A percentile compares a stretch with the other conserved stretches of the same genome.
These are phyloP conservation scores for Ganoderma lingzhi DNA, from an alignment of 1,284 basidiomycete genomes.

Conservation along the genomic window DNA sequence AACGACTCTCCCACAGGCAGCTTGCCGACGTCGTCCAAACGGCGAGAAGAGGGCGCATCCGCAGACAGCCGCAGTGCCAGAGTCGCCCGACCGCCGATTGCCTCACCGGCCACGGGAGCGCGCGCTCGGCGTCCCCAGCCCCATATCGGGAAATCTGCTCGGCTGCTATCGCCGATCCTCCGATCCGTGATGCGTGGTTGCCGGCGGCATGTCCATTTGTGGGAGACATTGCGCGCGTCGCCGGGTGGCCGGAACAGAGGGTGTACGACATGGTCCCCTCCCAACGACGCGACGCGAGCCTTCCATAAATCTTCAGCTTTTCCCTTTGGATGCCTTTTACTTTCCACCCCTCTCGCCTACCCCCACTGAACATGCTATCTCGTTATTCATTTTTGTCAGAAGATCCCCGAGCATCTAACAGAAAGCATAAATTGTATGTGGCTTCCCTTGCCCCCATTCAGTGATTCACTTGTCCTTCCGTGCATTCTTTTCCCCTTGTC, in stretches of 20 bases:
- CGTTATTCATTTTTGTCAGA: slow-evolving; percentile 5
- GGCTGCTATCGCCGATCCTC: slow-evolving; percentile 28
- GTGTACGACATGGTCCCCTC: slow-evolving; percentile 2
- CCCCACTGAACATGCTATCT: background rate
- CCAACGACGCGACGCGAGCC: slow-evolving; percentile 6
- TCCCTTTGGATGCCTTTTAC: background rate
- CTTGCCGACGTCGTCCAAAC: slow-evolving; percentile 13
- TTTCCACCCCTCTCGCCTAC: background rate
- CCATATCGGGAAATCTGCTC: slow-evolving; percentile 22
- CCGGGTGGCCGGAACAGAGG: background rate
- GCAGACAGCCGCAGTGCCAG: background rate
- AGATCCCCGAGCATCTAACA: slow-evolving; percentile 11
- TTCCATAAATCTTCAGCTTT: slow-evolving; percentile 5
- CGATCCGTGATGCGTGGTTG: slow-evolving; percentile 15
- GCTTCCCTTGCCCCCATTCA: background rate
- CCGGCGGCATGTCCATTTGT: slow-evolving; percentile 28
- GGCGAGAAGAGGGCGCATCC: background rate
- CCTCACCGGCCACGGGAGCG: slow-evolving; percentile 8
- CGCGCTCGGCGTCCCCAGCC: slow-evolving; percentile 3
- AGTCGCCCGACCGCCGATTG: slow-evolving; percentile 7
- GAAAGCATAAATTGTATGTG: slow-evolving; percentile 2
- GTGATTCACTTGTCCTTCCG: background rate
- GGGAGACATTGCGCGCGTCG: slow-evolving; percentile 7
- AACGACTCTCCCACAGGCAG: slow-evolving; percentile 7
- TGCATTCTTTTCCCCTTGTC: background rate